A percentile compares a stretch with the other conserved stretches of the same genome.
phyloP scores from a whole-genome alignment of 306 rosid genomes.

The Purshia tridentata region DNA sequence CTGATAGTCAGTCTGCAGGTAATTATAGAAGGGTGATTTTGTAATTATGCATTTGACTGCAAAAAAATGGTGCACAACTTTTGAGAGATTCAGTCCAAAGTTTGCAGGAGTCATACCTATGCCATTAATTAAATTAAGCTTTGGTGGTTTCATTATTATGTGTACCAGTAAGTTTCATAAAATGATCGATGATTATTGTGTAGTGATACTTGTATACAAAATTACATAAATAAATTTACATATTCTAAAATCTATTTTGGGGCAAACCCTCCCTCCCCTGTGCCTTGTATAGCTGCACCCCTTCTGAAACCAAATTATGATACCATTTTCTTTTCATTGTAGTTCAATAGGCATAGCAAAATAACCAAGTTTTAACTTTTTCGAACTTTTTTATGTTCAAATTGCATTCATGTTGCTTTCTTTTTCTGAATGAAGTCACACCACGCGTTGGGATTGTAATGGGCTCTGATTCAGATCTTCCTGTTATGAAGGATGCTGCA shows the following conservation, averaged over 20 bases:
- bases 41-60: not conserved
- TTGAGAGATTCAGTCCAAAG: slow-evolving; percentile 3
- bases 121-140: not conserved
- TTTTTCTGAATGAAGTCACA: slow-evolving; percentile 41
- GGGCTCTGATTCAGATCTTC: slow-evolving; percentile 98
- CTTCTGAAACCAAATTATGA: slow-evolving; percentile 4
- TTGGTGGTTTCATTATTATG: not conserved
- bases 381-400: not conserved
- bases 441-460: slow-evolving; percentile 81
- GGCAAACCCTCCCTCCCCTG: not conserved
- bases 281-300: not conserved
- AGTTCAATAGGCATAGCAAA: not conserved
- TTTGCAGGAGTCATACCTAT: not conserved
- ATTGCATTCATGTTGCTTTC: slow-evolving; percentile 17
- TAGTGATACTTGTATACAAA: too few relatives aligned
- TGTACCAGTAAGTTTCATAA: not conserved
- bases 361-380: not conserved
- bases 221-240: too few relatives aligned
- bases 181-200: not conserved
- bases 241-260: not conserved
- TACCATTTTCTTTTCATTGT: not conserved
- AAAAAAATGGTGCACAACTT: not conserved
- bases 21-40: slow-evolving; percentile 7
- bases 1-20: slow-evolving; percentile 46
- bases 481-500: slow-evolving; percentile 89